A percentile compares a stretch with the other conserved stretches of the same genome.
These are phyloP conservation scores for Hyparrhenia diplandra DNA, from an alignment of 176 grass and related monocot genomes.

Conservation along the genomic window DNA sequence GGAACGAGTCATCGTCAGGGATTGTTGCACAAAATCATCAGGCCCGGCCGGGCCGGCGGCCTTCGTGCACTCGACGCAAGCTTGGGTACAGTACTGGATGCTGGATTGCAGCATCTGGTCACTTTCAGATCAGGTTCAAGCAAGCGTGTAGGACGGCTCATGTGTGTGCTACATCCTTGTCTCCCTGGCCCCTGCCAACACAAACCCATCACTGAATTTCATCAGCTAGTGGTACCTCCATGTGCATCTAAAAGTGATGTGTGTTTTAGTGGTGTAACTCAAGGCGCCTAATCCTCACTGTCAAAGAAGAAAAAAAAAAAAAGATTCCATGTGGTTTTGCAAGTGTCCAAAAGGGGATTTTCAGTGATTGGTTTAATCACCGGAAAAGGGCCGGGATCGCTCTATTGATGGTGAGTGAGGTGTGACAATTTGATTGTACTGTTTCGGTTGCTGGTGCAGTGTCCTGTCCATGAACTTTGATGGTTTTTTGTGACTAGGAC, in stretches of 20 bases:
- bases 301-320: neutral
- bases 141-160: constrained; percentile 17
- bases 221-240: neutral
- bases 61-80: constrained; percentile 27
- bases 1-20: constrained; percentile 14
- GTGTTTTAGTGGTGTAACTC: constrained; percentile 13
- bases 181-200: neutral
- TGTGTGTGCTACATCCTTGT: constrained; percentile 29
- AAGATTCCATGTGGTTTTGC: neutral
- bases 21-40: constrained; percentile 18
- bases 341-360: neutral
- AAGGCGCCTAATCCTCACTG: constrained; percentile 17
- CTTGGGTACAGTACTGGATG: neutral
- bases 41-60: too few relatives aligned
- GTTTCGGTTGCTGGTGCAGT: neutral
- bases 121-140: constrained; percentile 15
- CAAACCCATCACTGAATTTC: constrained; percentile 12
- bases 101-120: neutral
- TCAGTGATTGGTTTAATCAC: neutral
- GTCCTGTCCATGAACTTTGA: neutral
- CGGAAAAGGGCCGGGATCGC: neutral
- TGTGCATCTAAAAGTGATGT: constrained; percentile 26
- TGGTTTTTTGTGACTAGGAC: neutral
- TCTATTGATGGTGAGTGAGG: neutral
- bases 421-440: neutral